Evolutionary conservation across 148 eudicot species (phyloP), one percentile per base, ranked within the genome.

Genomic region (Nyssa sinensis): DNA sequence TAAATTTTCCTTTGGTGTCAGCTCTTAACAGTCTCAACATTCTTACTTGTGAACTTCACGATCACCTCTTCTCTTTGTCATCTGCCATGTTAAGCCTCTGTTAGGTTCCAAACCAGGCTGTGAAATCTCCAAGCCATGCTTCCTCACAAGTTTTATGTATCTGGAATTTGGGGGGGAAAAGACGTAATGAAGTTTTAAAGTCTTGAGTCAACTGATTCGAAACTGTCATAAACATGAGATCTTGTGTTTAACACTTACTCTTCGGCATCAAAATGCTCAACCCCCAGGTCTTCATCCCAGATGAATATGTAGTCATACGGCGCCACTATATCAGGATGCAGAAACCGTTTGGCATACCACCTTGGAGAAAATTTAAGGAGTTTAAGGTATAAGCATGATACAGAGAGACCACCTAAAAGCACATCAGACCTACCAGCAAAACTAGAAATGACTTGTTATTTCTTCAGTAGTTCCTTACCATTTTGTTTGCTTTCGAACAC

Each of bases 251-350:
- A 51, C 55, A 74, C 97, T 84, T 63, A 96, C 99, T 96, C 89
- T 80, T 96, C 95, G 11, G 97, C 92, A 76, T 96, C 74, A 70
- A 89, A 96, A 85, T 93, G 71, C 68, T 94, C 88, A 14, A 92
- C 88, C 58, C 97, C 98, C 69, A 94, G 86, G 74, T 94, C 98
- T 81, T 94, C 98, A 69, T 94, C 98, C 98, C 98, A 94, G 60
- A 94, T 85, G 73, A 94, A 94, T 34, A 94, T 88, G 88, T 88
- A 96, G 34, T 96, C 99, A 69, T 96, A 96, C 53, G 91, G 66
- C 11, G 98, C 97, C 75, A 96, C 98, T 62, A 96, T 84, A 75
- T 89, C 97, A 0, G 99, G 99, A 82, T 93, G 98, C 64, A 96
- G 85, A 73, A 96, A 96, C 66, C 99, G 78, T 75, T 96, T 96